A percentile compares a stretch with the other conserved stretches of the same genome.
These are phyloP conservation scores for Pyricularia pennisetigena DNA, from an alignment of 2,329 filamentous ascomycete genomes.

Conservation along the genomic window DNA sequence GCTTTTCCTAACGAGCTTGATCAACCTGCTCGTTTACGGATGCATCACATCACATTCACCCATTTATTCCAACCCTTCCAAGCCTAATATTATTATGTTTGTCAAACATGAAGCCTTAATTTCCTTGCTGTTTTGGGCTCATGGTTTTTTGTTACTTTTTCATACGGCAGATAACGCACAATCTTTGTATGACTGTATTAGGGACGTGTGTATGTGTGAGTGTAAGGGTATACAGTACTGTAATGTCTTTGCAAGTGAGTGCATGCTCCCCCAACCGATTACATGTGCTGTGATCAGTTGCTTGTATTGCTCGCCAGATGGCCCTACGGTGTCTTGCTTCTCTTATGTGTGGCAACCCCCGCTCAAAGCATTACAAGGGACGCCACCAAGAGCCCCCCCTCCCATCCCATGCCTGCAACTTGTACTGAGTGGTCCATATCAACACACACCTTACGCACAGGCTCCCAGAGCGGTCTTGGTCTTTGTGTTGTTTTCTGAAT, in stretches of 20 bases:
- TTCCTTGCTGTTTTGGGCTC: neutral
- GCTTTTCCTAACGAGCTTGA: neutral
- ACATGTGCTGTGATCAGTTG: neutral
- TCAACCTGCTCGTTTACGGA: neutral
- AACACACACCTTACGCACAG: neutral
- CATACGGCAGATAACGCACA: neutral
- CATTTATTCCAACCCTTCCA: neutral
- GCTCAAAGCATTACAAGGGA: neutral
- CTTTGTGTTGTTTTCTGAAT: neutral
- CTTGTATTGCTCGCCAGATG: neutral
- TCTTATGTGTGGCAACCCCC: neutral
- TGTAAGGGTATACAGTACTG: neutral
- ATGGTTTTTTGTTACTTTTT: too few relatives aligned
- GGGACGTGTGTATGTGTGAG: neutral
- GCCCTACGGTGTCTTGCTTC: neutral
- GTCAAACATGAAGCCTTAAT: neutral
- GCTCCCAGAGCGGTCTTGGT: neutral
- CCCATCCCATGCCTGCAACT: too few relatives aligned
- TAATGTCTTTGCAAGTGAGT: neutral
- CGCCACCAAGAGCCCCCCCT: neutral
- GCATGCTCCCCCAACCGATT: neutral
- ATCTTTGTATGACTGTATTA: neutral
- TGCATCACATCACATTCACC: too few relatives aligned
- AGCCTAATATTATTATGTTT: neutral
- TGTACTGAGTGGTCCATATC: neutral